phyloP scores from a whole-genome alignment of 495 filamentous ascomycete species.

The Trichoderma erinaceum region DNA sequence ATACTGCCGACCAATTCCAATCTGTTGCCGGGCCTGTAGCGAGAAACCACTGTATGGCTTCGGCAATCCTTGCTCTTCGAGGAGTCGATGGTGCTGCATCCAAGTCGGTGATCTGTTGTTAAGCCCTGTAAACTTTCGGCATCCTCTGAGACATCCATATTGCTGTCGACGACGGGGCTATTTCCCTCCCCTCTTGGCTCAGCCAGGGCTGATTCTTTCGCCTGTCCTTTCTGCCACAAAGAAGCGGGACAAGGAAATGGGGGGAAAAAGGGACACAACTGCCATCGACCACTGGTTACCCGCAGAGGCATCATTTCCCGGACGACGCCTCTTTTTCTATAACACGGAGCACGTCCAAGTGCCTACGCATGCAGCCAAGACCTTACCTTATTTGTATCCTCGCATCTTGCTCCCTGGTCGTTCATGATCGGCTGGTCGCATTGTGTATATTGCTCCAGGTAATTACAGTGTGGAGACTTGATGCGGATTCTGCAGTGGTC shows the following conservation, averaged over 20 bases:
- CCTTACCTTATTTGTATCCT: neutral
- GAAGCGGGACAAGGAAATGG: neutral
- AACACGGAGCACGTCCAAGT: neutral
- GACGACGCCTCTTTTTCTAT: neutral
- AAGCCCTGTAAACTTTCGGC: neutral
- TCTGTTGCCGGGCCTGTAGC: neutral
- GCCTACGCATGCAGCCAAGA: neutral
- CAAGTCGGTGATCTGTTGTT: slow-evolving; percentile 4
- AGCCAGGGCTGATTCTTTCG: slow-evolving; percentile 6
- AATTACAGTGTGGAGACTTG: slow-evolving; percentile 4
- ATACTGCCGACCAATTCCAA: neutral
- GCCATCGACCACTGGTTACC: neutral
- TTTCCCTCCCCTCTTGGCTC: slow-evolving; percentile 11
- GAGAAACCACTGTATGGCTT: neutral
- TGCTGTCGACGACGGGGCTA: neutral
- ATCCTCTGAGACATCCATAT: slow-evolving; percentile 8
- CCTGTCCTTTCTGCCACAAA: neutral
- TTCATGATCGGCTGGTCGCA: slow-evolving; percentile 11
- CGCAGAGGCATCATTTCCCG: neutral
- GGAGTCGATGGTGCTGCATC: slow-evolving; percentile 1
- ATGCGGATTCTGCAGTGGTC: slow-evolving; percentile 5
- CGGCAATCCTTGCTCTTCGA: neutral
- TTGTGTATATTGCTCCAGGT: slow-evolving; percentile 10
- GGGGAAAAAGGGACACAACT: neutral
- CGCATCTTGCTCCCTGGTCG: slow-evolving; percentile 10